Evolutionary conservation across 441 rosid species (phyloP).

Genomic region (Adansonia madagascariensis): DNA sequence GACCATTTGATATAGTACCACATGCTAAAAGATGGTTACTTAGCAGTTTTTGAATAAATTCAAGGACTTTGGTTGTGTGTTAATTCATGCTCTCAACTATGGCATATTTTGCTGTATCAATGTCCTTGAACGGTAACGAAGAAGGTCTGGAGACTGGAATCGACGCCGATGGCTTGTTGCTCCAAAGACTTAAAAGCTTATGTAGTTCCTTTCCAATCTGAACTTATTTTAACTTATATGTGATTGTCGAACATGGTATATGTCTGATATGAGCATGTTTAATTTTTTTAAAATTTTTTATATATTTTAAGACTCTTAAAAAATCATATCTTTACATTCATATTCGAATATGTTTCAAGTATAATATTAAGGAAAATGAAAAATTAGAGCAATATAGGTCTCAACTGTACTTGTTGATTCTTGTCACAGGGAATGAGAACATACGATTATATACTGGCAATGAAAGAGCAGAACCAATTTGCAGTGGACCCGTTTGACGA

Average conservation of each 20-base stretch:
- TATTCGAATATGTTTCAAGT: too few species aligned
- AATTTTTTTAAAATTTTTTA: too few species aligned
- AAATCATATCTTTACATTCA: too few species aligned
- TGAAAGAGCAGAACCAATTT: constrained; percentile 83
- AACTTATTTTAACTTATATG: too few species aligned
- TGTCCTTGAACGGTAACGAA: not conserved
- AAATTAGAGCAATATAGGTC: not conserved
- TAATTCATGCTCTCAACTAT: not conserved
- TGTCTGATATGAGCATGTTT: too few species aligned
- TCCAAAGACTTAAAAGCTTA: not conserved
- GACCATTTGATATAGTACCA: too few species aligned
- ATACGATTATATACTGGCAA: constrained; percentile 92
- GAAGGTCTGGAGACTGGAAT: not conserved
- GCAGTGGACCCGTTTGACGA: constrained; percentile 69
- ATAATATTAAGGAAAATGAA: too few species aligned
- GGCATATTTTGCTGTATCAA: not conserved
- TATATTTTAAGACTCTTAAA: too few species aligned
- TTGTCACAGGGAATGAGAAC: constrained; percentile 88
- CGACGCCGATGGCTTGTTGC: not conserved
- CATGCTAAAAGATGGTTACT: too few species aligned
- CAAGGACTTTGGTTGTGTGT: not conserved
- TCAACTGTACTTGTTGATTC: not conserved
- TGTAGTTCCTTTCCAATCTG: too few species aligned
- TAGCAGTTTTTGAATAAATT: too few species aligned
- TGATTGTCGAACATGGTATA: too few species aligned